Conservation (phyloP, 495 filamentous ascomycete genomes). For the Penicillium coffeae region DNA sequence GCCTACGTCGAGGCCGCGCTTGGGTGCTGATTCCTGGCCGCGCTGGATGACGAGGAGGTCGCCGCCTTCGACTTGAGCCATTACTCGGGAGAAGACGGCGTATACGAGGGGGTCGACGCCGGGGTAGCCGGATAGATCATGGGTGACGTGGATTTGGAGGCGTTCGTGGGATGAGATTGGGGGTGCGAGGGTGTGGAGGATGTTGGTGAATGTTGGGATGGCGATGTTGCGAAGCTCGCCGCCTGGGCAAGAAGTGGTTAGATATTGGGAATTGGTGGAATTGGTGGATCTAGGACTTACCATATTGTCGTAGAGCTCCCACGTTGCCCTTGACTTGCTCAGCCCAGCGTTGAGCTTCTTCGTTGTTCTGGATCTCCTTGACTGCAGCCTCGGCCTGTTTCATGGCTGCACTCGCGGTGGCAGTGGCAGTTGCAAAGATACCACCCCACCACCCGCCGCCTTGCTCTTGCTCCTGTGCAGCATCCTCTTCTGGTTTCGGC, state of each 20-base stretch:
- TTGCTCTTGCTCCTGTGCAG: constrained; percentile 33
- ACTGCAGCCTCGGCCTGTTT: constrained; percentile 92
- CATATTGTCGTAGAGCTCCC: constrained; percentile 71
- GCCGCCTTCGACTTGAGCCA: constrained; percentile 97
- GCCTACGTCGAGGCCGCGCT: constrained; percentile 54
- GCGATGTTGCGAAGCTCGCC: constrained; percentile 86
- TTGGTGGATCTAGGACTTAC: constrained; percentile 50
- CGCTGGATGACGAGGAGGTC: constrained; percentile 96
- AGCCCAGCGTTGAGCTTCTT: constrained; percentile 95
- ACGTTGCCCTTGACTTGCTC: constrained; percentile 92
- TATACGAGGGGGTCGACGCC: constrained; percentile 92
- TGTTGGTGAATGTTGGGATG: constrained; percentile 89
- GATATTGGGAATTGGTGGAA: too few relatives aligned
- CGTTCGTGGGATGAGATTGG: constrained; percentile 97
- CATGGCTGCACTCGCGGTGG: constrained; percentile 66
- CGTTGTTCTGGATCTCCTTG: constrained; percentile 92
- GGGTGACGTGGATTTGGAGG: constrained; percentile 95
- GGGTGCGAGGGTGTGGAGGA: constrained; percentile 91
- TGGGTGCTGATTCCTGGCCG: constrained; percentile 76
- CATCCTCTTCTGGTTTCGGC: constrained; percentile 29
- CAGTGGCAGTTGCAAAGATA: constrained; percentile 56
- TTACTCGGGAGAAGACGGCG: constrained; percentile 89
- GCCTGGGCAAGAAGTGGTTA: constrained; percentile 60
- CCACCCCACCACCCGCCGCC: constrained; percentile 89
- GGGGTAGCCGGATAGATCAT: constrained; percentile 91